Evolutionary conservation across 495 filamentous ascomycete species (phyloP).

Genomic region (Sporormia fimetaria): DNA sequence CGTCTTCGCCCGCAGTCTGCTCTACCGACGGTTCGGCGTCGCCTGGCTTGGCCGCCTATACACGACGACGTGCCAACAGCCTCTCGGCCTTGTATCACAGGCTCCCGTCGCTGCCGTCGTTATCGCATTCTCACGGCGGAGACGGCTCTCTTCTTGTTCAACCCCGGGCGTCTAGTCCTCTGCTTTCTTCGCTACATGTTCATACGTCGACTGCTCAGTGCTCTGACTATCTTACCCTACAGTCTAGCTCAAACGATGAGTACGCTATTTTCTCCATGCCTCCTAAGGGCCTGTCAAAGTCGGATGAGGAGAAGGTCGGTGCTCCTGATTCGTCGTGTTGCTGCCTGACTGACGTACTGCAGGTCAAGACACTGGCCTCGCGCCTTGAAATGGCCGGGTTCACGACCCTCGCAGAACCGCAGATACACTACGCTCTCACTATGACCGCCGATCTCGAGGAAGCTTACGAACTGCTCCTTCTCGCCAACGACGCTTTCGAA

Average conservation of each 20-base stretch:
- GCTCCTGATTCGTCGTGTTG: not conserved
- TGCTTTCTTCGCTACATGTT: constrained; percentile 6
- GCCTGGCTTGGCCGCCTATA: not conserved
- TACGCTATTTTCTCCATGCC: constrained; percentile 45
- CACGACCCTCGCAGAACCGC: constrained; percentile 44
- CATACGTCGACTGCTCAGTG: constrained; percentile 30
- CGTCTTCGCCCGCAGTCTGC: constrained; percentile 1
- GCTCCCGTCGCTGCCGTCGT: constrained; percentile 6
- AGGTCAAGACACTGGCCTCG: constrained; percentile 47
- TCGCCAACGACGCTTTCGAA: constrained; percentile 68
- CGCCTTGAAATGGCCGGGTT: constrained; percentile 44
- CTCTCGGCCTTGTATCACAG: constrained; percentile 7
- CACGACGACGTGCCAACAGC: constrained; percentile 4
- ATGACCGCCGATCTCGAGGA: constrained; percentile 47
- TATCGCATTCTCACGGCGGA: not conserved
- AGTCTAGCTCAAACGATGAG: constrained; percentile 35
- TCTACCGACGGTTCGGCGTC: constrained; percentile 2
- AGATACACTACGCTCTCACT: constrained; percentile 57
- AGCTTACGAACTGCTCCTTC: constrained; percentile 60
- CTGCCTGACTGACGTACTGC: constrained; percentile 1
- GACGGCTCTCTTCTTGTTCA: constrained; percentile 8
- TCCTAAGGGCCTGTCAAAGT: constrained; percentile 38
- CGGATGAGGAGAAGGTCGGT: constrained; percentile 41
- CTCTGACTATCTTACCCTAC: constrained; percentile 27
- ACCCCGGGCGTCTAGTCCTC: constrained; percentile 6